Conservation (phyloP, 441 rosid genomes). For the Adansonia grandidieri region DNA sequence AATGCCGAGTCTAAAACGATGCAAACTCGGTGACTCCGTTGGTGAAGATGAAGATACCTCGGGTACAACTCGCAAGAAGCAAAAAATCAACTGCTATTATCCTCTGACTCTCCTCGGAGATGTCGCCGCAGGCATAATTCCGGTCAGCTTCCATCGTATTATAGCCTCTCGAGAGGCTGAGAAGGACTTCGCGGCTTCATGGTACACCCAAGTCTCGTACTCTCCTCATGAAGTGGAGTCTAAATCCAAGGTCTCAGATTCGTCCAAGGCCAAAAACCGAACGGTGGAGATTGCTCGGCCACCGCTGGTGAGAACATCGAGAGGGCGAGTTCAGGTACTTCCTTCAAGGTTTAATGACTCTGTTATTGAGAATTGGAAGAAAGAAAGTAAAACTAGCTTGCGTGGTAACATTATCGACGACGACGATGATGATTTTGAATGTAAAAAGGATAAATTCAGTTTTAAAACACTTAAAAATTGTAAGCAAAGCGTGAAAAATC, state of each 20-base stretch:
- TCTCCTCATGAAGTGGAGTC: slow-evolving; percentile 53
- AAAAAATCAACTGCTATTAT: slow-evolving; percentile 54
- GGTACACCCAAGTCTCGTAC: slow-evolving; percentile 64
- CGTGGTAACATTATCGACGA: slow-evolving; percentile 40
- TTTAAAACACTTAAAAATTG: slow-evolving; percentile 41
- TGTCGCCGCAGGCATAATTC: slow-evolving; percentile 71
- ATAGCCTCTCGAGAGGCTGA: slow-evolving; percentile 36
- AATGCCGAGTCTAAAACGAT: slow-evolving; percentile 86
- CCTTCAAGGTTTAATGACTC: slow-evolving; percentile 99
- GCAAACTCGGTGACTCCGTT: slow-evolving; percentile 51
- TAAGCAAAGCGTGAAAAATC: slow-evolving; percentile 43
- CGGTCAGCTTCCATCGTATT: slow-evolving; percentile 51
- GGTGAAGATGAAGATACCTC: slow-evolving; percentile 51
- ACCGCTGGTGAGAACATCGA: slow-evolving; percentile 93
- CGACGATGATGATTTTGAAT: slow-evolving; percentile 43
- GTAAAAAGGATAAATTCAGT: slow-evolving; percentile 48
- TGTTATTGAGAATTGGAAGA: slow-evolving; percentile 91
- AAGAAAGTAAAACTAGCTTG: slow-evolving; percentile 57
- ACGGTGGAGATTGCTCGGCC: slow-evolving; percentile 73
- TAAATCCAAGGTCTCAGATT: slow-evolving; percentile 44
- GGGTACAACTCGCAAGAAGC: slow-evolving; percentile 56
- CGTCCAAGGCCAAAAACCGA: slow-evolving; percentile 40
- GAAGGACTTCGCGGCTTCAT: slow-evolving; percentile 61
- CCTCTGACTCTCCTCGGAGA: slow-evolving; percentile 75
- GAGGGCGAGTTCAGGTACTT: slow-evolving; percentile 98